phyloP scores from a whole-genome alignment of 106 monocot species.

The Acanthochlamys bracteata region DNA sequence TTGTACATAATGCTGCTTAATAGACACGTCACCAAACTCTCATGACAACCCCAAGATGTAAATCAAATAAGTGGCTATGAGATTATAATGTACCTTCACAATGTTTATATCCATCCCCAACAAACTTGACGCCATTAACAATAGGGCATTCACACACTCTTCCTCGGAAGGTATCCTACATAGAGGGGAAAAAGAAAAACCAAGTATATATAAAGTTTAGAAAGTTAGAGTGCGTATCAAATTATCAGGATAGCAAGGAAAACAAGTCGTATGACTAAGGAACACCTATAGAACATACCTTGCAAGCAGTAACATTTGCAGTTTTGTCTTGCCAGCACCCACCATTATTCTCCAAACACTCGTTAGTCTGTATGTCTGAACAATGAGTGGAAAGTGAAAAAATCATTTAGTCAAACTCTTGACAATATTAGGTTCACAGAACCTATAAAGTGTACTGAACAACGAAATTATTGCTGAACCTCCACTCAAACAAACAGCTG shows the following conservation, averaged over 20 bases:
- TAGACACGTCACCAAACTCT: no score
- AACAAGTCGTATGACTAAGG: background rate
- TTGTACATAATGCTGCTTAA: no score
- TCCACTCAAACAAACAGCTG: conserved; percentile 69
- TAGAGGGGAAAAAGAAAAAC: background rate
- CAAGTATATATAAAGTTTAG: no score
- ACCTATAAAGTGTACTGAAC: background rate
- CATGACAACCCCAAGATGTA: background rate
- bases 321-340: conserved; percentile 79
- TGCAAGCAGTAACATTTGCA: conserved; percentile 74
- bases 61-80: background rate
- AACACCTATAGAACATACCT: conserved; percentile 25
- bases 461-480: conserved; percentile 22
- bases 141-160: conserved; percentile 81
- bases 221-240: no score
- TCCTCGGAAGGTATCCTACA: conserved; percentile 80
- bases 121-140: conserved; percentile 65
- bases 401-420: background rate
- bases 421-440: background rate
- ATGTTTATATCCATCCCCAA: conserved; percentile 79
- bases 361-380: conserved; percentile 55
- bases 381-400: background rate
- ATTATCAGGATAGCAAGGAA: background rate
- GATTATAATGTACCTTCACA: conserved; percentile 57
- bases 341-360: conserved; percentile 79